Evolutionary conservation across 1,284 basidiomycete genomes (phyloP).

Genomic region (Earliella scabrosa): DNA sequence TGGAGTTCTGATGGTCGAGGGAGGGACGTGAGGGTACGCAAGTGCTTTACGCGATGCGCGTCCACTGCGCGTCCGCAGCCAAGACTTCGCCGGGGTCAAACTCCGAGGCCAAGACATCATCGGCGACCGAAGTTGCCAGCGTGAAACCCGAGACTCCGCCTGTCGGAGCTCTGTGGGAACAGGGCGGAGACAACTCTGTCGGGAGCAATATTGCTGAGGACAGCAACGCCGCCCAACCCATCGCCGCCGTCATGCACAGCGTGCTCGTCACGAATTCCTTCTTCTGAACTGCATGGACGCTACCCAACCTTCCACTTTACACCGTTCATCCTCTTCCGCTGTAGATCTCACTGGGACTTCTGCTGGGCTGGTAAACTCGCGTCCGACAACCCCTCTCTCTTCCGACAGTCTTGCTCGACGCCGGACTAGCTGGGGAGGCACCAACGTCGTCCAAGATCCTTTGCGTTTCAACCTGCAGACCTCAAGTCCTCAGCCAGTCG

Average conservation of each 20-base stretch:
- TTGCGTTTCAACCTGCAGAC: slow-evolving; percentile 39
- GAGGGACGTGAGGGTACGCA: too few species aligned
- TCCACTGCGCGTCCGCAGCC: neutral
- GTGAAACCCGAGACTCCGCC: neutral
- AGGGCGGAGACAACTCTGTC: too few species aligned
- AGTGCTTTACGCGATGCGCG: too few species aligned
- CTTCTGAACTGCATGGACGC: slow-evolving; percentile 22
- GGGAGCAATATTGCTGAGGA: slow-evolving; percentile 1
- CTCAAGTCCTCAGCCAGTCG: slow-evolving; percentile 2
- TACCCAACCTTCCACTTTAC: slow-evolving; percentile 16
- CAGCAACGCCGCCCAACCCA: neutral
- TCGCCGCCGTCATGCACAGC: slow-evolving; percentile 25
- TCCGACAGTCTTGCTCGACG: slow-evolving; percentile 52
- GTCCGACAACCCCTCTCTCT: slow-evolving; percentile 52
- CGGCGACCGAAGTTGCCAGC: too few species aligned
- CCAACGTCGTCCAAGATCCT: slow-evolving; percentile 48
- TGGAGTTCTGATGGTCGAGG: too few species aligned
- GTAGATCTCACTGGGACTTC: slow-evolving; percentile 54
- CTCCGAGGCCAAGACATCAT: too few species aligned
- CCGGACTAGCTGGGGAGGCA: slow-evolving; percentile 59
- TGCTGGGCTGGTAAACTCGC: slow-evolving; percentile 45
- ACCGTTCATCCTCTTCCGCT: slow-evolving; percentile 50
- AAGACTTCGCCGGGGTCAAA: neutral
- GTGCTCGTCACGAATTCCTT: slow-evolving; percentile 15
- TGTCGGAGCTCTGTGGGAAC: slow-evolving; percentile 14